Evolutionary conservation across 2,329 filamentous ascomycete species (phyloP).

Genomic region (Hypoxylon sp.): DNA sequence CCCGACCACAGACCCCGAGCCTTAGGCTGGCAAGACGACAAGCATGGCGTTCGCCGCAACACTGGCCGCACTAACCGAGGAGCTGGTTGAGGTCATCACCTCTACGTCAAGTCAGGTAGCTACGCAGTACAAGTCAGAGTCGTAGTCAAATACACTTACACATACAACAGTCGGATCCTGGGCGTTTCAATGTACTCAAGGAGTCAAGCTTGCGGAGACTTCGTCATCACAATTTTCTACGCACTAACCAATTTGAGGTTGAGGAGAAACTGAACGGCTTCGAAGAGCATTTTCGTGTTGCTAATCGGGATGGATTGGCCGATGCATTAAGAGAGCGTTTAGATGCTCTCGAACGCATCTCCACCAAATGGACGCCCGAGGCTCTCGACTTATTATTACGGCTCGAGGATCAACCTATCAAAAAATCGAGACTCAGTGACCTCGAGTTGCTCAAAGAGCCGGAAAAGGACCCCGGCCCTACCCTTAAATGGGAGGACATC

Average conservation of each 20-base stretch:
- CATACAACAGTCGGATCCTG: constrained; percentile 47
- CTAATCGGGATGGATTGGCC: constrained; percentile 82
- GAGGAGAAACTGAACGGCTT: constrained; percentile 74
- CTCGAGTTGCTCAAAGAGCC: constrained; percentile 67
- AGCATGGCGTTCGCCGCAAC: constrained; percentile 78
- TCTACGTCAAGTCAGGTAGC: constrained; percentile 66
- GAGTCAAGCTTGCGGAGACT: constrained; percentile 65
- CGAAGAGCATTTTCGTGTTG: constrained; percentile 86
- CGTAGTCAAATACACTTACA: constrained; percentile 32
- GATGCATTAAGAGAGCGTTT: constrained; percentile 73
- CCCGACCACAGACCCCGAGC: not conserved
- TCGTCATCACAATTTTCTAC: constrained; percentile 67
- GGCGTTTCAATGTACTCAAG: constrained; percentile 58
- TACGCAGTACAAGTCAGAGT: constrained; percentile 6
- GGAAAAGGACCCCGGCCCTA: constrained; percentile 58
- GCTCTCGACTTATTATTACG: constrained; percentile 81
- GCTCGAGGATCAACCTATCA: constrained; percentile 82
- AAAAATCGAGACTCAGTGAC: constrained; percentile 74
- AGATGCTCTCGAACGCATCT: constrained; percentile 65
- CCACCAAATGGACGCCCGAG: constrained; percentile 80
- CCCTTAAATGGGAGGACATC: constrained; percentile 83
- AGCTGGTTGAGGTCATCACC: constrained; percentile 76
- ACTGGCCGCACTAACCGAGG: constrained; percentile 74
- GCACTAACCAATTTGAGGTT: constrained; percentile 83
- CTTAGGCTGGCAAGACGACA: not conserved